Evolutionary conservation across 2,329 filamentous ascomycete species (phyloP).

Genomic region (Epichloe aotearoae): DNA sequence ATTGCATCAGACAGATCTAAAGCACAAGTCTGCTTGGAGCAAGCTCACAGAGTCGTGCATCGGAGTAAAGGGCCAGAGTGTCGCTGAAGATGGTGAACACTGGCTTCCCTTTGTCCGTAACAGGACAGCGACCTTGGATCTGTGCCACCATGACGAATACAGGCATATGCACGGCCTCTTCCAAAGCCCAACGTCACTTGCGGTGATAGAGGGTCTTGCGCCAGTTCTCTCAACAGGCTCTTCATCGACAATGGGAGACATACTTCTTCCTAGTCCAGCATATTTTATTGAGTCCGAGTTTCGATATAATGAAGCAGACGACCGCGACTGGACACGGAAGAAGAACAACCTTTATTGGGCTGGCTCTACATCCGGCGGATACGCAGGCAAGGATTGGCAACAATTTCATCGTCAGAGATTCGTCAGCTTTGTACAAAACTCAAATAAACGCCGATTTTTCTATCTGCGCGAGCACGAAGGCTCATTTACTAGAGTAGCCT

Average conservation of each 20-base stretch:
- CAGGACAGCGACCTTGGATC: neutral
- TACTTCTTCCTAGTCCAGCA: slow-evolving; percentile 37
- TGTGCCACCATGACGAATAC: neutral
- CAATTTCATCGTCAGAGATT: slow-evolving; percentile 35
- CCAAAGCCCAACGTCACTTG: slow-evolving; percentile 23
- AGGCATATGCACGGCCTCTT: slow-evolving; percentile 29
- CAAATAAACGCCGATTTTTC: slow-evolving; percentile 10
- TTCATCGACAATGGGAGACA: slow-evolving; percentile 34
- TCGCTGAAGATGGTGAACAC: too few species aligned
- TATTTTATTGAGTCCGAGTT: slow-evolving; percentile 28
- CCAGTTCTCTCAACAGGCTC: slow-evolving; percentile 29
- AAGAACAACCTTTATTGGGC: slow-evolving; percentile 41
- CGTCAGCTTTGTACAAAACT: slow-evolving; percentile 23
- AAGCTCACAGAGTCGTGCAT: neutral
- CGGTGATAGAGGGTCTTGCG: too few species aligned
- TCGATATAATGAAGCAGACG: slow-evolving; percentile 25
- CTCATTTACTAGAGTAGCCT: slow-evolving; percentile 1
- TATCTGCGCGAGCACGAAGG: neutral
- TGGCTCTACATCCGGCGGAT: slow-evolving; percentile 40
- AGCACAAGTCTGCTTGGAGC: neutral
- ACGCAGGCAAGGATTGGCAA: slow-evolving; percentile 23
- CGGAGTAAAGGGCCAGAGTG: neutral
- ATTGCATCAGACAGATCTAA: neutral
- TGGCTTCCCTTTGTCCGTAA: neutral
- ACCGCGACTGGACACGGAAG: slow-evolving; percentile 11